These are phyloP conservation scores for Mycena venus DNA, from an alignment of 768 basidiomycete species.

Conservation along the genomic window DNA sequence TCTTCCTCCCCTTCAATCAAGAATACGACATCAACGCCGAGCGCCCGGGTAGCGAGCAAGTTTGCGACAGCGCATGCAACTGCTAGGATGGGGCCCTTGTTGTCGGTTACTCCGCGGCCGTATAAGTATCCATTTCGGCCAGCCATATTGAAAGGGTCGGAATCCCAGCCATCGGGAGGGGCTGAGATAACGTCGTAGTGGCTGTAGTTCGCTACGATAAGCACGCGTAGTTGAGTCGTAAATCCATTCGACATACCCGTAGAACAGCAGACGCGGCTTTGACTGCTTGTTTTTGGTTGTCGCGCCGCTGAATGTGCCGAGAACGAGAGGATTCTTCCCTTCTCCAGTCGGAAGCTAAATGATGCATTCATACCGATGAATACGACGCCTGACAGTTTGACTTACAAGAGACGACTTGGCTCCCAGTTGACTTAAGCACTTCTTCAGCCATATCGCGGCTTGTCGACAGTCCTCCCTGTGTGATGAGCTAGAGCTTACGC, in stretches of 20 bases:
- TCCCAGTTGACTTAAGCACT: slow-evolving; percentile 89
- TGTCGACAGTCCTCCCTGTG: slow-evolving; percentile 93
- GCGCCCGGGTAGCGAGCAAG: slow-evolving; percentile 75
- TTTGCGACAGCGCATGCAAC: slow-evolving; percentile 91
- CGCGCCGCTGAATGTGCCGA: slow-evolving; percentile 87
- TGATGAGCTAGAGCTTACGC: slow-evolving; percentile 77
- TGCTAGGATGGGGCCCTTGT: slow-evolving; percentile 96
- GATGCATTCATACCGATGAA: background rate
- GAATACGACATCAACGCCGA: slow-evolving; percentile 91
- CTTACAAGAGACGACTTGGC: slow-evolving; percentile 83
- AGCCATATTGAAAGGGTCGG: slow-evolving; percentile 85
- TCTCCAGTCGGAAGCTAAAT: slow-evolving; percentile 81
- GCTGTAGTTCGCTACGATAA: slow-evolving; percentile 48
- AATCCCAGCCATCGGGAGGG: slow-evolving; percentile 78
- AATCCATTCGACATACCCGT: slow-evolving; percentile 70
- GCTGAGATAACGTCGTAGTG: slow-evolving; percentile 99
- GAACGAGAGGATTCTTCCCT: slow-evolving; percentile 87
- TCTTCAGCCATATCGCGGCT: slow-evolving; percentile 92
- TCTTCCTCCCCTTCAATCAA: slow-evolving; percentile 98
- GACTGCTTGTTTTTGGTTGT: slow-evolving; percentile 58
- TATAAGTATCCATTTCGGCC: slow-evolving; percentile 92
- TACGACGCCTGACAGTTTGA: background rate
- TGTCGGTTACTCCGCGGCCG: slow-evolving; percentile 92
- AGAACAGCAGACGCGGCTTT: slow-evolving; percentile 88
- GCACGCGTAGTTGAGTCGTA: background rate